Evolutionary conservation across 2,329 filamentous ascomycete genomes (phyloP), one percentile per base, ranked within the genome.

Genomic region (Botrytis paeoniae): DNA sequence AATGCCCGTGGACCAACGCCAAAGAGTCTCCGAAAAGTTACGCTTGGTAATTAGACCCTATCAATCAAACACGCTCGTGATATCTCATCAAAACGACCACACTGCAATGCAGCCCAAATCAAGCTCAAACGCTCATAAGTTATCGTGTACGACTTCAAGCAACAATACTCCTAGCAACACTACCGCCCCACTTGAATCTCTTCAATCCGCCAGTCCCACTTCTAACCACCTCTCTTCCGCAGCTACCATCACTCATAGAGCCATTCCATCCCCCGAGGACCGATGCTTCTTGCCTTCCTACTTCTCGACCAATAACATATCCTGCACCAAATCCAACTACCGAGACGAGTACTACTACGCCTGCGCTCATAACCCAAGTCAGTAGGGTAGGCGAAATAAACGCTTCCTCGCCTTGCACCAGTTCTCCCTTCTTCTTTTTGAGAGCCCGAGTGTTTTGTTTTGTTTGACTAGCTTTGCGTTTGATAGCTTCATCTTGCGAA

Each of bases 311-410:
- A 74, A 91, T 89, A 37, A 91, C 89, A 78, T 91, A 91, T 18
- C 90, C 90, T 14, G 90, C 90, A 4, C 90, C 89, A 76, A 92
- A 92, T 3, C 89, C 89, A 48, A 92, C 89, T 1, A 91, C 90
- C 12, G 88, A 90, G 4, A 92, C 87, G 18, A 92, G 84, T 14
- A 92, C 89, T 2, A 92, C 88, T 1, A 92, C 89, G 29, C 90
- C 89, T 12, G 90, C 89, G 73, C 88, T 89, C 71, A 92, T 85
- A 9, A 90, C 88, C 80, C 89, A 91, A 0, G 89, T 89, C 68
- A 91, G 80, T 12, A 91, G 81, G 1, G 89, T 90, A 48, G 89
- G 89, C 69, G 86, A 89, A 70, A 91, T 85, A 51, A 86, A 79
- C 3, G 84, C 79, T 12, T 81, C 77, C 14, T 80, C 77, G 3